These are phyloP conservation scores for Parastagonospora avenae DNA, from an alignment of 2,329 filamentous ascomycete species.

Conservation along the genomic window DNA sequence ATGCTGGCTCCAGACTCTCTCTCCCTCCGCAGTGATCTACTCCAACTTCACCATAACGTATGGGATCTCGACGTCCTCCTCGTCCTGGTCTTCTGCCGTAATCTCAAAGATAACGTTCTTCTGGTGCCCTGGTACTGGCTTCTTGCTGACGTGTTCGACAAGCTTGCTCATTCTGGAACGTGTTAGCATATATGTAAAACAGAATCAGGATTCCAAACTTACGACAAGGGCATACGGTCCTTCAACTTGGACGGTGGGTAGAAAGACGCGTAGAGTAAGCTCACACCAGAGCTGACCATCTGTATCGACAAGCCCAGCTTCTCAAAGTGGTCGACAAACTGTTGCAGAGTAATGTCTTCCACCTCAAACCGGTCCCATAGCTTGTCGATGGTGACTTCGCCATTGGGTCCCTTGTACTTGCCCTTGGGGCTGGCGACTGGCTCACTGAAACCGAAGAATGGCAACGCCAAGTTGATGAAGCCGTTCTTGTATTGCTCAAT, in stretches of 20 bases:
- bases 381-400: slow-evolving; percentile 85
- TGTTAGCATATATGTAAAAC: slow-evolving; percentile 25
- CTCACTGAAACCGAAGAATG: slow-evolving; percentile 98
- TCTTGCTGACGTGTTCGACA: slow-evolving; percentile 88
- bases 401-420: slow-evolving; percentile 78
- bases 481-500: slow-evolving; percentile 99
- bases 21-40: slow-evolving; percentile 21
- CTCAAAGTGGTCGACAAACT: slow-evolving; percentile 84
- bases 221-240: slow-evolving; percentile 76
- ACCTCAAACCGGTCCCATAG: slow-evolving; percentile 98
- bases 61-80: slow-evolving; percentile 95
- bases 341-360: slow-evolving; percentile 78
- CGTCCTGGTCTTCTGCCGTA: slow-evolving; percentile 84
- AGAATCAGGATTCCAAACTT: slow-evolving; percentile 46
- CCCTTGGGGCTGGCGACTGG: slow-evolving; percentile 94
- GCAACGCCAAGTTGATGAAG: slow-evolving; percentile 93
- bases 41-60: slow-evolving; percentile 88
- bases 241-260: slow-evolving; percentile 82
- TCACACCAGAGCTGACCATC: slow-evolving; percentile 98
- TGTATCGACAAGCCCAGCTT: slow-evolving; percentile 77
- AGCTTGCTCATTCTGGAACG: slow-evolving; percentile 77
- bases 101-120: slow-evolving; percentile 96
- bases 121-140: slow-evolving; percentile 86
- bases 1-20: background rate
- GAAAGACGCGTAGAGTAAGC: slow-evolving; percentile 91